Percentiles rank a stretch among this genome's conserved stretches.
These are phyloP conservation scores for Neonectria magnoliae DNA, from an alignment of 2,329 filamentous ascomycete species.

Conservation along the genomic window DNA sequence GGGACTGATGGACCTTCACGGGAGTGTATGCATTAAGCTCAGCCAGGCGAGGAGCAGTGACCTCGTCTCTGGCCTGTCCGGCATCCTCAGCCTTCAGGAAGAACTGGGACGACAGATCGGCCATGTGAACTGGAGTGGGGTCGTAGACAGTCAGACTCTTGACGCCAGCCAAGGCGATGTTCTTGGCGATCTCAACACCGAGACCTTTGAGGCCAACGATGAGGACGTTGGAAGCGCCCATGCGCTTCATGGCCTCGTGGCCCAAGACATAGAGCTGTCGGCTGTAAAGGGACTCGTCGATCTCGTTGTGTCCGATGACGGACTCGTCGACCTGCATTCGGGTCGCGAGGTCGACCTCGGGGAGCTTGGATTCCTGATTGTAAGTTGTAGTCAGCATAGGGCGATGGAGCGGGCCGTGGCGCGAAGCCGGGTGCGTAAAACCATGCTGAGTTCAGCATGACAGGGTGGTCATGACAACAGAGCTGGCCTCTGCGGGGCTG, in stretches of 20 bases:
- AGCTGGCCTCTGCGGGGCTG: slow-evolving; percentile 2
- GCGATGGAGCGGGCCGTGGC: neutral
- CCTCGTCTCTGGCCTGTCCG: slow-evolving; percentile 87
- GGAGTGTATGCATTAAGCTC: slow-evolving; percentile 98
- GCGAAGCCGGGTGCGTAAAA: neutral
- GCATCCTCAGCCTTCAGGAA: slow-evolving; percentile 90
- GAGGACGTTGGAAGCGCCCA: slow-evolving; percentile 95
- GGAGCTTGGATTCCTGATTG: slow-evolving; percentile 61
- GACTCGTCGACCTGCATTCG: slow-evolving; percentile 73
- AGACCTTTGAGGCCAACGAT: slow-evolving; percentile 92
- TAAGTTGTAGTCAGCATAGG: slow-evolving; percentile 20
- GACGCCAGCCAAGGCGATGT: slow-evolving; percentile 96
- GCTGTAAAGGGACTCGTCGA: slow-evolving; percentile 79
- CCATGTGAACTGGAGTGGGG: slow-evolving; percentile 81
- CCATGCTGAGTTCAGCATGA: neutral
- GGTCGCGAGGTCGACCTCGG: slow-evolving; percentile 70
- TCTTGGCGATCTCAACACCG: slow-evolving; percentile 98
- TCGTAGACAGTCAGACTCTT: slow-evolving; percentile 97
- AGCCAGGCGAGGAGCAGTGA: slow-evolving; percentile 87
- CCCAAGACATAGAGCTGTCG: slow-evolving; percentile 77
- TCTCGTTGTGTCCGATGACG: slow-evolving; percentile 65
- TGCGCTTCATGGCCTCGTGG: slow-evolving; percentile 95
- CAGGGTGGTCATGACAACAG: slow-evolving; percentile 9
- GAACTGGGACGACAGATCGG: slow-evolving; percentile 96
- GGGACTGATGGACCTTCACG: slow-evolving; percentile 76